These are phyloP conservation scores for Stramenopiles sp. DNA, from an alignment of 352 stramenopile genomes.

Conservation along the genomic window DNA sequence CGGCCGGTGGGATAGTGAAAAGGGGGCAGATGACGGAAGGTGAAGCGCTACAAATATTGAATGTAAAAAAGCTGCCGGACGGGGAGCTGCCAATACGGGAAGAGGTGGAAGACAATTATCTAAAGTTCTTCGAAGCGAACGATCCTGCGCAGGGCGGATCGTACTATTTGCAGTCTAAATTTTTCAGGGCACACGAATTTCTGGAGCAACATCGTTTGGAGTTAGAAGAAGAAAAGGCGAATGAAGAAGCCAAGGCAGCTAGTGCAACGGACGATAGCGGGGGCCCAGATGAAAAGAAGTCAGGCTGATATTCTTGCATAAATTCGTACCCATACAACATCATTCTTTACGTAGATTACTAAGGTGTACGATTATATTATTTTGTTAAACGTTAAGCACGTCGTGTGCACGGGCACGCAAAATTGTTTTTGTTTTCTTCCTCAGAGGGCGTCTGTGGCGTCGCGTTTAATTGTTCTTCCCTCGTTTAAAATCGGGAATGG, in stretches of 20 bases:
- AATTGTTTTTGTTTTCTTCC: background rate
- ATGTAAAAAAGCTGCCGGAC: conserved; percentile 4
- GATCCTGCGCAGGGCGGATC: background rate
- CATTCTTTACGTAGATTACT: background rate
- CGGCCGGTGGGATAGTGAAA: background rate
- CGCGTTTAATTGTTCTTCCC: background rate
- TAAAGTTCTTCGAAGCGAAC: background rate
- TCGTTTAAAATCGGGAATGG: background rate
- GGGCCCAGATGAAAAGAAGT: background rate
- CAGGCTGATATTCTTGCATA: background rate
- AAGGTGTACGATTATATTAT: background rate
- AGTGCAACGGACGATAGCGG: background rate
- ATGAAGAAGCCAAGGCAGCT: background rate
- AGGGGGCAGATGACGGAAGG: background rate
- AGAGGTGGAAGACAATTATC: background rate
- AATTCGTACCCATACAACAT: background rate
- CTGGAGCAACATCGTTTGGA: background rate
- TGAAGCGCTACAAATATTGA: conserved; percentile 2
- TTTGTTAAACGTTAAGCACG: background rate
- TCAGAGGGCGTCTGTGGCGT: background rate
- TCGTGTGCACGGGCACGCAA: background rate
- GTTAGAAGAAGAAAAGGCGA: background rate
- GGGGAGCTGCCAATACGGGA: background rate
- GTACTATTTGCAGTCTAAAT: conserved; percentile 4
- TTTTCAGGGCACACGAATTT: background rate